Evolutionary conservation across 2,329 filamentous ascomycete genomes (phyloP).

Genomic region (Colletotrichum sp.): DNA sequence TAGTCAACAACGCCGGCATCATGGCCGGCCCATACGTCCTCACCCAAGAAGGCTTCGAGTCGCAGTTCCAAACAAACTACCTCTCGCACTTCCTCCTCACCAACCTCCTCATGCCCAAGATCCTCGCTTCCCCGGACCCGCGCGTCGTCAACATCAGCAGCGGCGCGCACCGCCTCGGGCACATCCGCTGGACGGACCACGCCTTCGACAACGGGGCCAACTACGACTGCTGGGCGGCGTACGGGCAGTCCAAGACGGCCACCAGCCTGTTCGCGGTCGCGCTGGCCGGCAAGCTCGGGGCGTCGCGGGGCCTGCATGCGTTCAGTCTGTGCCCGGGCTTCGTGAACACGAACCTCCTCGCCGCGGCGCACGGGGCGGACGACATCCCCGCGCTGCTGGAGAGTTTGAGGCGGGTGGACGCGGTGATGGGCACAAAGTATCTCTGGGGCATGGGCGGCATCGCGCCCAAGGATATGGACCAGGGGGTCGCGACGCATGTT

Average conservation of each 20-base stretch:
- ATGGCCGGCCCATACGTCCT: slow-evolving; percentile 37
- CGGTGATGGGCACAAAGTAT: background rate
- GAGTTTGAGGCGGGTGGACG: background rate
- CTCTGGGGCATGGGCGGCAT: background rate
- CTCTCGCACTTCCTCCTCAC: slow-evolving; percentile 44
- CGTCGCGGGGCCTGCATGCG: slow-evolving; percentile 39
- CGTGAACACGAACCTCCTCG: slow-evolving; percentile 39
- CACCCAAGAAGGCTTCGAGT: slow-evolving; percentile 43
- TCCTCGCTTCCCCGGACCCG: slow-evolving; percentile 28
- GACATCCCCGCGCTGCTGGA: background rate
- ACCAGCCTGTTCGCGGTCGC: slow-evolving; percentile 26
- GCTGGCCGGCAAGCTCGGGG: slow-evolving; percentile 18
- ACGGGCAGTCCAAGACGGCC: slow-evolving; percentile 31
- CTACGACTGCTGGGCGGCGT: slow-evolving; percentile 28
- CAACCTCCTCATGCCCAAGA: slow-evolving; percentile 39
- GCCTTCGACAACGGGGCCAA: slow-evolving; percentile 37
- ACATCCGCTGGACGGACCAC: slow-evolving; percentile 46
- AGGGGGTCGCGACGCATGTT: slow-evolving; percentile 12
- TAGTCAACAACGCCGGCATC: slow-evolving; percentile 49
- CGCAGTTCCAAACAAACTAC: slow-evolving; percentile 40
- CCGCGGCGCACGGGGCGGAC: background rate
- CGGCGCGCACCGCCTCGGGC: slow-evolving; percentile 44
- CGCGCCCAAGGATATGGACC: slow-evolving; percentile 1
- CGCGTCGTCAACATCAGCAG: slow-evolving; percentile 51
- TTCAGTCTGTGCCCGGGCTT: slow-evolving; percentile 62